These are phyloP conservation scores for Paragyromitra xinjiangensis DNA, from an alignment of 495 filamentous ascomycete species.

Conservation along the genomic window DNA sequence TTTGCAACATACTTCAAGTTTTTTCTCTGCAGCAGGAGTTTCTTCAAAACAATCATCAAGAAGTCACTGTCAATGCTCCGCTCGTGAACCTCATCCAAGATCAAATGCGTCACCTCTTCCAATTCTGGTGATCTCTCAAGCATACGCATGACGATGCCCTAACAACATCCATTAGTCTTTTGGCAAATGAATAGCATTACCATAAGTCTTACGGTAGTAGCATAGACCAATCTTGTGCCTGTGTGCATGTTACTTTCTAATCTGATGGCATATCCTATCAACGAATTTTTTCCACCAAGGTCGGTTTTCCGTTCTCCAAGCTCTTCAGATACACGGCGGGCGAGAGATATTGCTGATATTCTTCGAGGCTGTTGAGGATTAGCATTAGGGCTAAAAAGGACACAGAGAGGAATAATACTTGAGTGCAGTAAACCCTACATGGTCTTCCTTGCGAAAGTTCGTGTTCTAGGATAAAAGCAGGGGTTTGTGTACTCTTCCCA, in stretches of 20 bases:
- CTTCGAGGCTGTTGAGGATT: conserved; percentile 69
- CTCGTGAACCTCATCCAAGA: conserved; percentile 96
- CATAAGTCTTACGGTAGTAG: conserved; percentile 67
- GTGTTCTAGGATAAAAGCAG: conserved; percentile 88
- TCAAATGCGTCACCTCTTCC: conserved; percentile 85
- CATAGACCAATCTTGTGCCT: conserved; percentile 85
- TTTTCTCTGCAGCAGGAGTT: conserved; percentile 74
- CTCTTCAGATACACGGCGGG: conserved; percentile 90
- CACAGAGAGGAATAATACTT: conserved; percentile 57
- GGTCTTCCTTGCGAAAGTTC: conserved; percentile 78
- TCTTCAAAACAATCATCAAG: conserved; percentile 85
- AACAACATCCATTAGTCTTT: conserved; percentile 58
- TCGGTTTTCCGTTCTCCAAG: conserved; percentile 84
- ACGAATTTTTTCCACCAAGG: conserved; percentile 79
- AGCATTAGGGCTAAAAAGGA: neutral
- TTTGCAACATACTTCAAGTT: conserved; percentile 66
- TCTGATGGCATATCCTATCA: conserved; percentile 93
- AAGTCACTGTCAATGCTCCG: conserved; percentile 96
- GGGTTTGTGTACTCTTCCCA: conserved; percentile 97
- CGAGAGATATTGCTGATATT: conserved; percentile 94
- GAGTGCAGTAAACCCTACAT: conserved; percentile 94
- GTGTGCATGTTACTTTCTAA: conserved; percentile 84
- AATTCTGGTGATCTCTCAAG: conserved; percentile 86
- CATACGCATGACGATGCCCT: conserved; percentile 96
- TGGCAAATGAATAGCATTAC: conserved; percentile 39